Evolutionary conservation across 2,329 filamentous ascomycete species (phyloP).

Genomic region (Colletotrichum orbiculare): DNA sequence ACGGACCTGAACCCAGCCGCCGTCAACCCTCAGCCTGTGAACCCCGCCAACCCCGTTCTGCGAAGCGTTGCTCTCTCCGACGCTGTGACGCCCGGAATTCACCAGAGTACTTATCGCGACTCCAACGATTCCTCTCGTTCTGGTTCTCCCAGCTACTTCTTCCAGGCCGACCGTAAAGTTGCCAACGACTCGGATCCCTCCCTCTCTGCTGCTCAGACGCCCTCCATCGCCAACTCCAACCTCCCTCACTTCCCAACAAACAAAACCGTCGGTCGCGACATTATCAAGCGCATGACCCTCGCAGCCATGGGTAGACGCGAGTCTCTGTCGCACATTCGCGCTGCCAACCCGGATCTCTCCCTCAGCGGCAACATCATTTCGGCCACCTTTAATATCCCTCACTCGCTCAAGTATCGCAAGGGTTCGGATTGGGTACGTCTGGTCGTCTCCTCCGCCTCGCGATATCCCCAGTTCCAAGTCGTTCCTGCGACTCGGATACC

Average conservation of each 20-base stretch:
- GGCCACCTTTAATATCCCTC: constrained; percentile 72
- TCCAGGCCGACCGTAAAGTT: constrained; percentile 36
- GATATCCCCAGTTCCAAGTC: background rate
- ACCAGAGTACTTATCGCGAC: constrained; percentile 40
- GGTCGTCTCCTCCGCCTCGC: background rate
- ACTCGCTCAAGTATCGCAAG: constrained; percentile 68
- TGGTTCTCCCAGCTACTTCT: constrained; percentile 41
- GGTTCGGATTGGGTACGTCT: constrained; percentile 69
- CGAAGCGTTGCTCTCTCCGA: constrained; percentile 37
- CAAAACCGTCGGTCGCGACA: constrained; percentile 46
- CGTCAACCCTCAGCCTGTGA: constrained; percentile 27
- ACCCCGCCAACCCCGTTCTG: constrained; percentile 35
- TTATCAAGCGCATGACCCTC: constrained; percentile 56
- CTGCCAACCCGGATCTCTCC: constrained; percentile 65
- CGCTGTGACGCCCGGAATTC: constrained; percentile 45
- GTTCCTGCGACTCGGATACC: background rate
- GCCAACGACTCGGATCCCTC: background rate
- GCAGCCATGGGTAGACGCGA: constrained; percentile 57
- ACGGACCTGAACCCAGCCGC: background rate
- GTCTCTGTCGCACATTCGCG: constrained; percentile 66
- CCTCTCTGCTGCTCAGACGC: constrained; percentile 8
- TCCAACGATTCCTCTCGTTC: constrained; percentile 30
- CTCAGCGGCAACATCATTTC: constrained; percentile 75
- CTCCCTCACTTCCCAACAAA: constrained; percentile 24
- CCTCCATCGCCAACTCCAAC: constrained; percentile 34